Percentiles rank a stretch among this genome's conserved stretches.
These are phyloP conservation scores for Scutellaria minor DNA, from an alignment of 257 asterid genomes.

Conservation along the genomic window DNA sequence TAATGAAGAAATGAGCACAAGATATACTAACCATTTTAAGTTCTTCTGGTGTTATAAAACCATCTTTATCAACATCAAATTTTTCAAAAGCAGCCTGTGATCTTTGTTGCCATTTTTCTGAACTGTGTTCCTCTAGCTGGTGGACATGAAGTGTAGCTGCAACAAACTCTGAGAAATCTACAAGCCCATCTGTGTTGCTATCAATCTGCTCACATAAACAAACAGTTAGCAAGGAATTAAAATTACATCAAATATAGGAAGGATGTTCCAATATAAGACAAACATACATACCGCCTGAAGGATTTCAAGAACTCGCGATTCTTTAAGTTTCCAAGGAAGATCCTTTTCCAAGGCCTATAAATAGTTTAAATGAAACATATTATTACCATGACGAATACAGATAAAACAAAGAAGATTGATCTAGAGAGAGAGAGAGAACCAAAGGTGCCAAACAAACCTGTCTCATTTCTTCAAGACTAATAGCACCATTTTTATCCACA, in stretches of 20 bases:
- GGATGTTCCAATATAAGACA: not conserved
- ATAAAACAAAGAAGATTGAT: not conserved
- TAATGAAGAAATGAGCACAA: not conserved
- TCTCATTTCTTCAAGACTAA: slow-evolving; percentile 99
- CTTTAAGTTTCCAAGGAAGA: slow-evolving; percentile 98
- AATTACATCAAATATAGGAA: not conserved
- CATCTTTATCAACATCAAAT: slow-evolving; percentile 93
- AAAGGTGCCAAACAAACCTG: slow-evolving; percentile 53
- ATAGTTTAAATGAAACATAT: slow-evolving; percentile 11
- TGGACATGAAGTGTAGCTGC: slow-evolving; percentile 96
- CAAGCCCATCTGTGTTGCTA: slow-evolving; percentile 91
- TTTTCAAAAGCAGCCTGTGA: slow-evolving; percentile 89
- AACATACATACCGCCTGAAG: slow-evolving; percentile 96
- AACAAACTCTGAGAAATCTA: slow-evolving; percentile 94
- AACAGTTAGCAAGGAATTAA: slow-evolving; percentile 21
- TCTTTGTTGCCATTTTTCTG: slow-evolving; percentile 79
- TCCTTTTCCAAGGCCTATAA: slow-evolving; percentile 91
- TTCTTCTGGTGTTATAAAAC: slow-evolving; percentile 89
- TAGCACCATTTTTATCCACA: slow-evolving; percentile 88
- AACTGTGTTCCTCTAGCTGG: slow-evolving; percentile 89
- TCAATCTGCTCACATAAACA: slow-evolving; percentile 71
- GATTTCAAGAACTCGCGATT: slow-evolving; percentile 89
- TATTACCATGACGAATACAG: not conserved
- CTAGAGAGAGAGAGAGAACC: not conserved
- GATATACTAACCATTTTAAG: slow-evolving; percentile 74